Percentiles rank a stretch among this genome's conserved stretches.
phyloP scores from a whole-genome alignment of 768 basidiomycete species.

The Tricholoma flavovirens region DNA sequence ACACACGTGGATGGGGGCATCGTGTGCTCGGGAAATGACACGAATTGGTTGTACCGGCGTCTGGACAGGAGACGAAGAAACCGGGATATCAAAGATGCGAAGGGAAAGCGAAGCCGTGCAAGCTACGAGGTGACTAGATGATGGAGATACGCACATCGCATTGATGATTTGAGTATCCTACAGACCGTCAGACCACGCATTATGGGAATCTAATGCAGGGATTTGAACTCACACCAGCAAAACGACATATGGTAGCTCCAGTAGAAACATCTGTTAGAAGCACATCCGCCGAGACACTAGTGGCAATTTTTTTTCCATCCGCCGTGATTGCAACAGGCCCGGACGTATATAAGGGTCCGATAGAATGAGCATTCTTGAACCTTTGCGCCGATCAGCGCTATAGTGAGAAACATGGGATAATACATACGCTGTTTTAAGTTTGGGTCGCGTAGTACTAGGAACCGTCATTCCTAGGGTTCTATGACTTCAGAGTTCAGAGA shows the following conservation, averaged over 20 bases:
- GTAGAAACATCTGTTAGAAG: conserved; percentile 74
- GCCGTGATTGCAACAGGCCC: conserved; percentile 77
- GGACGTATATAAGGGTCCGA: conserved; percentile 81
- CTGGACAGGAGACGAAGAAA: conserved; percentile 30
- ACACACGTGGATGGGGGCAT: conserved; percentile 90
- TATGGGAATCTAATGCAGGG: background rate
- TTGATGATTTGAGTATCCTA: conserved; percentile 86
- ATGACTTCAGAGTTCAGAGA: no score
- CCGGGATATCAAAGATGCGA: conserved; percentile 77
- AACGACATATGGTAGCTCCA: conserved; percentile 73
- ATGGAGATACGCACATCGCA: conserved; percentile 76
- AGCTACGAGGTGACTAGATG: conserved; percentile 65
- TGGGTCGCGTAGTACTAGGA: conserved; percentile 32
- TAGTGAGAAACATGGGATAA: background rate
- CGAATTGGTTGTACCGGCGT: conserved; percentile 65
- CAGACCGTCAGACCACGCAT: background rate
- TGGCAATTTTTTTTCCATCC: conserved; percentile 77
- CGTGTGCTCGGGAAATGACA: conserved; percentile 79
- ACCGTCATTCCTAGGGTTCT: conserved; percentile 35
- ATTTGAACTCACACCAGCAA: conserved; percentile 66
- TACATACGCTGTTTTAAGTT: conserved; percentile 60
- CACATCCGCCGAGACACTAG: conserved; percentile 83
- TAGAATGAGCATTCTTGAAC: conserved; percentile 68
- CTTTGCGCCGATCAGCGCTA: conserved; percentile 32
- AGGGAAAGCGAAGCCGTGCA: conserved; percentile 81